A percentile compares a stretch with the other conserved stretches of the same genome.
Conservation (phyloP, 345 rosid genomes). For the Corymbia maculata region DNA sequence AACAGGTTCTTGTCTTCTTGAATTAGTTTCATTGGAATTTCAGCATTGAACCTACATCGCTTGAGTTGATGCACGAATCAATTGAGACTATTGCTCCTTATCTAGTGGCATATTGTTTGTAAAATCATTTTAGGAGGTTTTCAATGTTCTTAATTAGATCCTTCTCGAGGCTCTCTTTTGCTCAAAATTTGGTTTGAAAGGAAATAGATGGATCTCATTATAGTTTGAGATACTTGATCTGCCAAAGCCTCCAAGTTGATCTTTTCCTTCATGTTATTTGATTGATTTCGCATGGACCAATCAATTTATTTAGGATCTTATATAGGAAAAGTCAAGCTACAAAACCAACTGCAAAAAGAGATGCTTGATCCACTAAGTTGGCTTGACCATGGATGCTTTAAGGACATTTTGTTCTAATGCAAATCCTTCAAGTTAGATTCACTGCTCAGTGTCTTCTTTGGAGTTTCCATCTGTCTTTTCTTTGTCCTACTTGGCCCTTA, state of each 20-base stretch:
- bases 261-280: not conserved
- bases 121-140: not conserved
- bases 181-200: not conserved
- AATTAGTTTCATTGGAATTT: not conserved
- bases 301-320: not conserved
- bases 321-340: not conserved
- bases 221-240: not conserved
- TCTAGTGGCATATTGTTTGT: not conserved
- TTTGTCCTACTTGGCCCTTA: not conserved
- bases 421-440: not conserved
- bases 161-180: not conserved
- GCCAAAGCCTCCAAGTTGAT: not conserved
- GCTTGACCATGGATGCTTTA: not conserved
- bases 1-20: not conserved
- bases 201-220: not conserved
- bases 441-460: not conserved
- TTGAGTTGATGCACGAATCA: not conserved
- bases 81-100: not conserved
- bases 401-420: not conserved
- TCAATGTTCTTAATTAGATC: not conserved
- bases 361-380: not conserved
- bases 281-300: not conserved
- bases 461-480: not conserved
- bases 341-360: not conserved
- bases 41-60: not conserved